Conservation (phyloP, 352 stramenopile species). For the Globisporangium acanthophoron region DNA sequence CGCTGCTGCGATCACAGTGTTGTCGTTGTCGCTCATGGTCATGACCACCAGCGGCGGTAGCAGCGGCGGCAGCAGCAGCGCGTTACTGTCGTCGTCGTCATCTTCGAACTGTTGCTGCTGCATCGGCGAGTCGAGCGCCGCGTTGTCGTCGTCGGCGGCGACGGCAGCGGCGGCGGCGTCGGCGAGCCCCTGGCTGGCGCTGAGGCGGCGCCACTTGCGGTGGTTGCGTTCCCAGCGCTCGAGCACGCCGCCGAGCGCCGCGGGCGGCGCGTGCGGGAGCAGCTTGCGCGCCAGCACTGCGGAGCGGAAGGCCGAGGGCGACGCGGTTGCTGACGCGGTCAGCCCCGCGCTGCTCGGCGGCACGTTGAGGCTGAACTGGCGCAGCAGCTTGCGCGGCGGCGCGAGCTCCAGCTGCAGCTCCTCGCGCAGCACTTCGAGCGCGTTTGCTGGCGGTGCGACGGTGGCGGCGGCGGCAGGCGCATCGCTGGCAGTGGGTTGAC, state of each 20-base stretch:
- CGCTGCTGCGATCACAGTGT: neutral
- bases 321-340: neutral
- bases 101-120: conserved; percentile 1
- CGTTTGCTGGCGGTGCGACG: neutral
- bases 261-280: conserved; percentile 27
- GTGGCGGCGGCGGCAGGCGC: no score
- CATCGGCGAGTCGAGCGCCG: neutral
- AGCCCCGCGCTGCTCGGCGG: conserved; percentile 22
- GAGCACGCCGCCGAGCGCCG: conserved; percentile 39
- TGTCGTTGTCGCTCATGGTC: conserved; percentile 14
- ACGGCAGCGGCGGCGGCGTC: neutral
- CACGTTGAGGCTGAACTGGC: conserved; percentile 81
- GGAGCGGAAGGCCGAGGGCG: conserved; percentile 6
- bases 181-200: conserved; percentile 6
- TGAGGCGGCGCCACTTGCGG: conserved; percentile 36
- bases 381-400: conserved; percentile 54
- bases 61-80: neutral
- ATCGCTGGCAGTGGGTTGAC: neutral
- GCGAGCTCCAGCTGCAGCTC: conserved; percentile 65
- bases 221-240: conserved; percentile 57
- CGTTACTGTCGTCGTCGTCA: neutral
- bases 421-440: conserved; percentile 51
- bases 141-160: neutral
- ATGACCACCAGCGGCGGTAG: neutral
- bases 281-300: conserved; percentile 9